Conservation (phyloP, 2,329 filamentous ascomycete genomes). For the Alternaria sp. region DNA sequence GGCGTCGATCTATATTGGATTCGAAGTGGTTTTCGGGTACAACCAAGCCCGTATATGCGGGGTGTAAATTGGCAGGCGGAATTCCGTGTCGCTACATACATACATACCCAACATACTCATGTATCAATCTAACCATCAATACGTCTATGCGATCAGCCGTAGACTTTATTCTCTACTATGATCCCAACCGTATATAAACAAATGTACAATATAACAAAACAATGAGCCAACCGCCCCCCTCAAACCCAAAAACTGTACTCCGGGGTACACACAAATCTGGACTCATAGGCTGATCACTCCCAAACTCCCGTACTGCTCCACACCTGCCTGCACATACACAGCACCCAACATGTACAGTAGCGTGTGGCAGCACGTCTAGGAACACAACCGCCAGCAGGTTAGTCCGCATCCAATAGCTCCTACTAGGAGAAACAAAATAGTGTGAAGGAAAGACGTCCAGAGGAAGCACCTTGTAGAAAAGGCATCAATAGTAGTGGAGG, state of each 20-base stretch:
- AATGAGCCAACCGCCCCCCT: background rate
- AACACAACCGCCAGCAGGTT: background rate
- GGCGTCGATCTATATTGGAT: too few species aligned
- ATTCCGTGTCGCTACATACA: too few species aligned
- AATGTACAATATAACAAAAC: too few species aligned
- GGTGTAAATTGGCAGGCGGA: too few species aligned
- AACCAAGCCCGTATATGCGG: too few species aligned
- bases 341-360: background rate
- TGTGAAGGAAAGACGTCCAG: background rate
- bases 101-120: too few species aligned
- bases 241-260: background rate
- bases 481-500: constrained; percentile 9
- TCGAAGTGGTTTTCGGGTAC: too few species aligned
- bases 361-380: background rate
- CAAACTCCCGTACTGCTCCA: background rate
- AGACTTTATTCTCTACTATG: too few species aligned
- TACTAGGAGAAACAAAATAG: background rate
- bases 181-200: too few species aligned
- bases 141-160: too few species aligned
- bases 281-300: background rate
- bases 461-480: constrained; percentile 8
- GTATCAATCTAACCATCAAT: too few species aligned
- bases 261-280: background rate
- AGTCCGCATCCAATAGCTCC: background rate
- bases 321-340: background rate